phyloP scores from a whole-genome alignment of 805 yeast genomes.

The Ogataea siamensis region DNA sequence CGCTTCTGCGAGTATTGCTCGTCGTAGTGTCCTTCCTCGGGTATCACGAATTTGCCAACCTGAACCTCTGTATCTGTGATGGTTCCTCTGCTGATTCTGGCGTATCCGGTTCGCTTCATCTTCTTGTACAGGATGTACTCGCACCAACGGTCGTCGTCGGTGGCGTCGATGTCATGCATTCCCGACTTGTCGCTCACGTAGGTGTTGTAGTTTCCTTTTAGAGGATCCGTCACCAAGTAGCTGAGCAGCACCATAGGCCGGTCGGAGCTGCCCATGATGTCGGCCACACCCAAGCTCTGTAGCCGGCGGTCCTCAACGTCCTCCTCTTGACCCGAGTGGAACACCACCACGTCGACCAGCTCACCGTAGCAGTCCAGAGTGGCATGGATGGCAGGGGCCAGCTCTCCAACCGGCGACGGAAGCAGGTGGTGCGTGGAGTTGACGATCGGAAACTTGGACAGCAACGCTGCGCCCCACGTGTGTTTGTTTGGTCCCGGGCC shows the following conservation, averaged over 20 bases:
- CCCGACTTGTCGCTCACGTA: conserved; percentile 82
- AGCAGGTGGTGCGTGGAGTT: conserved; percentile 86
- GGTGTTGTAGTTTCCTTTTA: conserved; percentile 86
- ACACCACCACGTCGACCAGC: conserved; percentile 86
- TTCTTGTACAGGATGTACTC: conserved; percentile 90
- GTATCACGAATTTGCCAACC: conserved; percentile 83
- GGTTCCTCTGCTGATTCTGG: conserved; percentile 87
- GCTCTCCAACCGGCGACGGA: conserved; percentile 97
- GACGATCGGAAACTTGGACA: conserved; percentile 92
- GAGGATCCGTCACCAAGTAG: conserved; percentile 85
- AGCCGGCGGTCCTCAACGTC: conserved; percentile 90
- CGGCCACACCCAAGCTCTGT: conserved; percentile 74
- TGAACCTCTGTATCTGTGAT: conserved; percentile 97
- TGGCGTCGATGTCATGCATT: conserved; percentile 90
- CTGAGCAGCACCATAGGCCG: conserved; percentile 86
- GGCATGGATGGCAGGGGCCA: conserved; percentile 98
- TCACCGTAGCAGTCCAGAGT: conserved; percentile 89
- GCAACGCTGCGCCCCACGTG: conserved; percentile 94
- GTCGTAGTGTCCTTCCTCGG: conserved; percentile 27
- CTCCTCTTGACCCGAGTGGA: conserved; percentile 98
- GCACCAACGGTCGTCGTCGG: conserved; percentile 98
- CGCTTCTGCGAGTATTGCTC: conserved; percentile 38
- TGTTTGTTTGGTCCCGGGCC: conserved; percentile 98
- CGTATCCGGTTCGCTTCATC: conserved; percentile 85
- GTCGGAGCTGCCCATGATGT: conserved; percentile 76